Conservation (phyloP, 2,329 filamentous ascomycete genomes). For the Cladosporium sp. region DNA sequence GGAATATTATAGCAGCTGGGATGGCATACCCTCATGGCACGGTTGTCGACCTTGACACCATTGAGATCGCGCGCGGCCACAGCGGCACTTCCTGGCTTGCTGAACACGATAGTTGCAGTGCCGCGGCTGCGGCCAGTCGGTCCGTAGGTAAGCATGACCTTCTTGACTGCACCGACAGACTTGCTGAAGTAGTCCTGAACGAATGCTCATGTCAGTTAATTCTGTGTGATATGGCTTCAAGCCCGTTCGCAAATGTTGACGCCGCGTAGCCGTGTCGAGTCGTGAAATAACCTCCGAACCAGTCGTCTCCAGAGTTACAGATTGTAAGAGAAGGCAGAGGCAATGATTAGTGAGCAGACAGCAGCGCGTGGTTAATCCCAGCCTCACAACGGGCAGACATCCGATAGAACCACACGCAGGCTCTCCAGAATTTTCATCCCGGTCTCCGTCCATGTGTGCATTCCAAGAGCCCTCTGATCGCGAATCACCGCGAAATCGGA, state of each 20-base stretch:
- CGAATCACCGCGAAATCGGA: background rate
- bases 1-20: background rate
- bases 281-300: background rate
- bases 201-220: slow-evolving; percentile 53
- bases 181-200: slow-evolving; percentile 92
- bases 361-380: slow-evolving; percentile 6
- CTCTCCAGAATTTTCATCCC: too few relatives aligned
- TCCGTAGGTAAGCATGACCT: slow-evolving; percentile 85
- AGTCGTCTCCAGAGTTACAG: slow-evolving; percentile 18
- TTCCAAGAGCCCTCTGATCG: background rate
- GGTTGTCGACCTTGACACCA: slow-evolving; percentile 81
- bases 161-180: slow-evolving; percentile 84
- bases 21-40: slow-evolving; percentile 72
- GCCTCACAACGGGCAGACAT: background rate
- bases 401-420: background rate
- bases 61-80: slow-evolving; percentile 81
- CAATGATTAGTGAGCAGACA: slow-evolving; percentile 20
- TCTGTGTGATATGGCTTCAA: slow-evolving; percentile 4
- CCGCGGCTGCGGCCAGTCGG: slow-evolving; percentile 87
- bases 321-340: slow-evolving; percentile 20
- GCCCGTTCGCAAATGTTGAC: background rate
- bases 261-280: slow-evolving; percentile 12
- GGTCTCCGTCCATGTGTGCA: background rate
- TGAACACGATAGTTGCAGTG: slow-evolving; percentile 83
- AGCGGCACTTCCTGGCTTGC: slow-evolving; percentile 70